Percentiles rank a stretch among this genome's conserved stretches.
Evolutionary conservation across 306 rosid genomes (phyloP).

Genomic region (Rosa persica): DNA sequence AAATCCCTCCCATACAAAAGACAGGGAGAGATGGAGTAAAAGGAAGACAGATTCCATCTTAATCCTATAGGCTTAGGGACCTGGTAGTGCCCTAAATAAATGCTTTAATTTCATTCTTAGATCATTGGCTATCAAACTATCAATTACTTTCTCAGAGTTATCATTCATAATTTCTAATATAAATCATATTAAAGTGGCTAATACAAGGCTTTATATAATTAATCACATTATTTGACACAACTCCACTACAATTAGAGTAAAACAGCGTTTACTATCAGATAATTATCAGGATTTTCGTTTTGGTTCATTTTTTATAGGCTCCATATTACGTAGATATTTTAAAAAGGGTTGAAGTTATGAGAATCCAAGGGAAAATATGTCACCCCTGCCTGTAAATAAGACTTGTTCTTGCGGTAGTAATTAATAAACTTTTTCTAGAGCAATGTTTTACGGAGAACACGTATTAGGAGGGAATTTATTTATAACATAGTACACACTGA

Average conservation of each 20-base stretch:
- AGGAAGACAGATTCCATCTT: conserved; percentile 49
- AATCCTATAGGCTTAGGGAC: conserved; percentile 21
- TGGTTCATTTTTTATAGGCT: no score
- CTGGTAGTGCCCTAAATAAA: not conserved
- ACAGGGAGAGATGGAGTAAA: conserved; percentile 21
- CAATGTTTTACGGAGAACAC: conserved; percentile 11
- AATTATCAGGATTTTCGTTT: no score
- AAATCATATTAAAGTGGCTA: no score
- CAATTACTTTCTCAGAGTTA: no score
- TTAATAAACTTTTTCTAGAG: not conserved
- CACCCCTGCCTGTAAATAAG: not conserved
- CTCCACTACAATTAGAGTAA: no score
- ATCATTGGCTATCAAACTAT: no score
- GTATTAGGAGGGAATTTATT: not conserved
- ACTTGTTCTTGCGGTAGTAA: not conserved
- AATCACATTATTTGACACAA: no score
- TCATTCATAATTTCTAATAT: no score
- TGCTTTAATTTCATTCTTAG: no score
- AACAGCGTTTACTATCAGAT: no score
- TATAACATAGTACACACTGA: conserved; percentile 21
- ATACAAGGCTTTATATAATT: no score
- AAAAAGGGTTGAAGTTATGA: not conserved
- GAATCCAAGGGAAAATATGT: not conserved
- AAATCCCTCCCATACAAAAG: conserved; percentile 14
- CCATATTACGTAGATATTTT: no score